phyloP scores from a whole-genome alignment of 2,329 filamentous ascomycete genomes.

The Rutstroemia sp. region DNA sequence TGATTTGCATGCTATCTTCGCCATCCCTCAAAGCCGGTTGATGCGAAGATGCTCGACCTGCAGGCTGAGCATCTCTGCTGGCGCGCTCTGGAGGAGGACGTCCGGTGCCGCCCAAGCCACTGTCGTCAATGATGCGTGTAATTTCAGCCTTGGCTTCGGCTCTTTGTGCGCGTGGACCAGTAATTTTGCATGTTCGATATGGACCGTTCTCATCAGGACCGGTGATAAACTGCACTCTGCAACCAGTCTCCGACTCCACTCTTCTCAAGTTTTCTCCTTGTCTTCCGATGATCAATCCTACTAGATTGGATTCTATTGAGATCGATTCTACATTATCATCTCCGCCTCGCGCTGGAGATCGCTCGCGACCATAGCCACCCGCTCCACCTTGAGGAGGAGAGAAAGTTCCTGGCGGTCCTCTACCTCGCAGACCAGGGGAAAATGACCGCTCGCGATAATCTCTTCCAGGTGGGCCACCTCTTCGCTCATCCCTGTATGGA shows the following conservation, averaged over 20 bases:
- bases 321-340: slow-evolving; percentile 73
- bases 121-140: slow-evolving; percentile 82
- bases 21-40: slow-evolving; percentile 59
- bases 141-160: slow-evolving; percentile 77
- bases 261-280: slow-evolving; percentile 83
- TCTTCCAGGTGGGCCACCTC: slow-evolving; percentile 46
- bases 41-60: slow-evolving; percentile 26
- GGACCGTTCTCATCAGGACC: slow-evolving; percentile 63
- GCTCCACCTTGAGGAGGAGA: slow-evolving; percentile 52
- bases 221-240: slow-evolving; percentile 82
- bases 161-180: slow-evolving; percentile 63
- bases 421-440: slow-evolving; percentile 54
- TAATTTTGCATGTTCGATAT: slow-evolving; percentile 79
- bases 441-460: slow-evolving; percentile 65
- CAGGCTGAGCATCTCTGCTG: slow-evolving; percentile 28
- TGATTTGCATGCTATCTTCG: slow-evolving; percentile 83
- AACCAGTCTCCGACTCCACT: slow-evolving; percentile 75
- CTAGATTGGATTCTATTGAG: slow-evolving; percentile 76
- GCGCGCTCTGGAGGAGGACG: slow-evolving; percentile 34
- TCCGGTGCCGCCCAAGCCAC: slow-evolving; percentile 48
- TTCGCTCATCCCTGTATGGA: slow-evolving; percentile 79
- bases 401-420: slow-evolving; percentile 42
- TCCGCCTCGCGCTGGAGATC: slow-evolving; percentile 45
- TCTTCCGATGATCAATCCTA: slow-evolving; percentile 84
- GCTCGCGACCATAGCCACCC: slow-evolving; percentile 39